phyloP scores from a whole-genome alignment of 352 stramenopile genomes.

The Aphanomyces cochlioides region DNA sequence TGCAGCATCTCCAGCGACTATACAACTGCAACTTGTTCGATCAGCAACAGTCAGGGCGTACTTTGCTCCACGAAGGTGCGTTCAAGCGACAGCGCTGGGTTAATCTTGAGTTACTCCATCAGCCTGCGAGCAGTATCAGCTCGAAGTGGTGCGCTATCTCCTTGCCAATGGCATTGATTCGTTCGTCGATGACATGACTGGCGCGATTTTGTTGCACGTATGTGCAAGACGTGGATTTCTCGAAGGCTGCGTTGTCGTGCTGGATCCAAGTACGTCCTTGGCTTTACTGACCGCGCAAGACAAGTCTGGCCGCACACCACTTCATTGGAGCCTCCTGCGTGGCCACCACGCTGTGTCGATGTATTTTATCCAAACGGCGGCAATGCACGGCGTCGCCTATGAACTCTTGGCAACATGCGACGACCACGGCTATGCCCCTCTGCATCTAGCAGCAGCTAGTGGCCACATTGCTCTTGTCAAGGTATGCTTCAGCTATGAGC shows the following conservation, averaged over 20 bases:
- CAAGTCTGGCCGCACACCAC: background rate
- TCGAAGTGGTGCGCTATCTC: background rate
- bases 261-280: background rate
- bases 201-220: background rate
- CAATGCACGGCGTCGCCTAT: background rate
- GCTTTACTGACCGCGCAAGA: background rate
- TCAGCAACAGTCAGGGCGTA: background rate
- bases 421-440: background rate
- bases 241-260: slow-evolving; percentile 11
- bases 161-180: background rate
- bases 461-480: background rate
- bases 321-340: slow-evolving; percentile 8
- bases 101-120: background rate
- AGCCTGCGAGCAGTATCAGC: background rate
- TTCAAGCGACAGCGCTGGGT: background rate
- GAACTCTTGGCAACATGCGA: background rate
- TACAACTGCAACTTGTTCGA: background rate
- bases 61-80: slow-evolving; percentile 3
- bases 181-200: background rate
- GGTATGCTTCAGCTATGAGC: background rate
- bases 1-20: background rate
- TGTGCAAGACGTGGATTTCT: slow-evolving; percentile 4
- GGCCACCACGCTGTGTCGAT: background rate
- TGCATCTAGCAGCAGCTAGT: background rate
- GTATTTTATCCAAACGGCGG: background rate